phyloP scores from a whole-genome alignment of 2,329 filamentous ascomycete species.

The Colletotrichum gloeosporioides region DNA sequence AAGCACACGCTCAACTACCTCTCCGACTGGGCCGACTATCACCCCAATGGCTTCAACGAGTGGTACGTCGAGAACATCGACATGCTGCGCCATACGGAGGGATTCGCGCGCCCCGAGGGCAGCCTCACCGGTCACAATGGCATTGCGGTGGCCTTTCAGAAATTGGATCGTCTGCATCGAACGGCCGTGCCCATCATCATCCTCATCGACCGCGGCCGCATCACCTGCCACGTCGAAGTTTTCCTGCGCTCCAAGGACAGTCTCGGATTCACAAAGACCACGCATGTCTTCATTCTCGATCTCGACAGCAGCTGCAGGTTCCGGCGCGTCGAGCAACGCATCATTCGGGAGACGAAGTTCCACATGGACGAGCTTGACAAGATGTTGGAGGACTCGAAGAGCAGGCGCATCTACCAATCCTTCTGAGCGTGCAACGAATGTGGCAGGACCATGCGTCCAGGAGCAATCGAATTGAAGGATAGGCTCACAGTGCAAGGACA shows the following conservation, averaged over 20 bases:
- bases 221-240: background rate
- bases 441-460: background rate
- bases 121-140: background rate
- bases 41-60: background rate
- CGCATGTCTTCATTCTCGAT: background rate
- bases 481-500: background rate
- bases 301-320: background rate
- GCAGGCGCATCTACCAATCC: background rate
- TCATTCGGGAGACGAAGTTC: background rate
- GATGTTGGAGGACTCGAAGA: background rate
- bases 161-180: background rate
- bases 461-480: rapidly evolving
- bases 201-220: background rate
- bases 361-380: background rate
- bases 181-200: background rate
- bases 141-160: background rate
- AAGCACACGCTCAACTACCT: background rate
- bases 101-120: background rate
- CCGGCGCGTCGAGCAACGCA: background rate
- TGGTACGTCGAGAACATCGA: background rate
- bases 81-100: background rate
- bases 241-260: background rate
- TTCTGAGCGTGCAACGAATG: background rate
- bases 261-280: rapidly evolving
- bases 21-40: background rate